Percentiles rank a stretch among this genome's conserved stretches.
phyloP scores from a whole-genome alignment of 768 basidiomycete species.

The Floccularia luteovirens region DNA sequence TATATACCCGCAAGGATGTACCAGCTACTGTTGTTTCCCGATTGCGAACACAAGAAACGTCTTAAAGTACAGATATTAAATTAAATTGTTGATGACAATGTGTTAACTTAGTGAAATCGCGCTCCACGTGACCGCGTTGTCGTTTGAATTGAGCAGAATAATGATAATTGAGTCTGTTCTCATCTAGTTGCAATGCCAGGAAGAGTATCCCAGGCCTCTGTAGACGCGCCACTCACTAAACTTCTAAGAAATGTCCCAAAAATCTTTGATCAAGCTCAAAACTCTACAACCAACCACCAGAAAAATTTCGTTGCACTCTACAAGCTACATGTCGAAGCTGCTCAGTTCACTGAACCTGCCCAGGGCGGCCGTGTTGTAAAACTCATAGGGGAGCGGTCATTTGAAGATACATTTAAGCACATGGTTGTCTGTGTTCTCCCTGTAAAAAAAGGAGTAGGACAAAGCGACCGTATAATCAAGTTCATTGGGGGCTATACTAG shows the following conservation, averaged over 20 bases:
- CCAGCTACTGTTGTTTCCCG: slow-evolving; percentile 22
- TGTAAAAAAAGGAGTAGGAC: slow-evolving; percentile 72
- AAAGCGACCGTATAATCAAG: slow-evolving; percentile 74
- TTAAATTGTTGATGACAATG: no score
- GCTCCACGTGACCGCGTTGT: no score
- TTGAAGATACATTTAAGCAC: slow-evolving; percentile 57
- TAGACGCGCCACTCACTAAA: no score
- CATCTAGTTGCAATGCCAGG: no score
- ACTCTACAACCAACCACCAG: slow-evolving; percentile 70
- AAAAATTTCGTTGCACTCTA: slow-evolving; percentile 83
- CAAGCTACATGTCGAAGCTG: slow-evolving; percentile 68
- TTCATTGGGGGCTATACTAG: slow-evolving; percentile 76
- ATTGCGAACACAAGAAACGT: slow-evolving; percentile 29
- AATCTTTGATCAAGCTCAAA: slow-evolving; percentile 79
- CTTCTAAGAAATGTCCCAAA: no score
- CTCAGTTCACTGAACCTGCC: slow-evolving; percentile 39
- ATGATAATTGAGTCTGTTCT: no score
- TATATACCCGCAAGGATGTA: slow-evolving; percentile 38
- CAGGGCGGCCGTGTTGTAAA: slow-evolving; percentile 37
- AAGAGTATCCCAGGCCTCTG: no score
- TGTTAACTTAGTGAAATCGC: no score
- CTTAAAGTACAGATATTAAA: no score
- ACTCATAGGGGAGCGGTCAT: slow-evolving; percentile 69
- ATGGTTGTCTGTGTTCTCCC: slow-evolving; percentile 55
- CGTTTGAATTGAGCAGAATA: no score